These are phyloP conservation scores for Cucurbita argyrosperma DNA, from an alignment of 306 rosid species.

Conservation along the genomic window DNA sequence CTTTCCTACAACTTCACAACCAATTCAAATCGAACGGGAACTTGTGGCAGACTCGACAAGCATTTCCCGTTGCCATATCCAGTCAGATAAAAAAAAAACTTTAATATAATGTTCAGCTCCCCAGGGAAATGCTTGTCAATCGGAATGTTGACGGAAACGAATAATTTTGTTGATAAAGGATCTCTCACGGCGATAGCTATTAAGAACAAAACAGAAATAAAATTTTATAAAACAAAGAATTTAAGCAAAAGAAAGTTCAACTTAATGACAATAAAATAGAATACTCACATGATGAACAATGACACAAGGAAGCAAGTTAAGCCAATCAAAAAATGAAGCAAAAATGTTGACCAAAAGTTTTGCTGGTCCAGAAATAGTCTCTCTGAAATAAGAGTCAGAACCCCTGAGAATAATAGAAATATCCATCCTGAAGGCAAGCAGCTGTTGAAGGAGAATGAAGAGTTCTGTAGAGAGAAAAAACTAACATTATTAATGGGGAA, in stretches of 20 bases:
- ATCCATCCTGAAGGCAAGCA: conserved; percentile 89
- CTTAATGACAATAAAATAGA: not conserved
- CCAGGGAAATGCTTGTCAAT: conserved; percentile 25
- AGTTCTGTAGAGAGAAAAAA: conserved; percentile 34
- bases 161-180: conserved; percentile 51
- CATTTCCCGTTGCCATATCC: not conserved
- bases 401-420: conserved; percentile 44
- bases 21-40: not conserved
- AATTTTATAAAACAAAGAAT: not conserved
- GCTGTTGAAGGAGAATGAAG: conserved; percentile 50
- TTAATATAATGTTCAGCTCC: not conserved
- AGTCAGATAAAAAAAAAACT: not conserved
- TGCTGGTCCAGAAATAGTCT: conserved; percentile 50
- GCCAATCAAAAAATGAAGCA: conserved; percentile 53
- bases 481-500: not conserved
- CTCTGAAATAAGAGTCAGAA: conserved; percentile 61
- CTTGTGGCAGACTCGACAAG: not conserved
- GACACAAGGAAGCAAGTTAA: conserved; percentile 65
- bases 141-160: conserved; percentile 53
- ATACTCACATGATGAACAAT: conserved; percentile 45
- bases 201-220: not conserved
- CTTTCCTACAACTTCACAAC: not conserved
- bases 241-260: not conserved
- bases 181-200: conserved; percentile 56
- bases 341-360: conserved; percentile 60